Conservation (phyloP, 257 asterid species). For the Sherardia arvensis region DNA sequence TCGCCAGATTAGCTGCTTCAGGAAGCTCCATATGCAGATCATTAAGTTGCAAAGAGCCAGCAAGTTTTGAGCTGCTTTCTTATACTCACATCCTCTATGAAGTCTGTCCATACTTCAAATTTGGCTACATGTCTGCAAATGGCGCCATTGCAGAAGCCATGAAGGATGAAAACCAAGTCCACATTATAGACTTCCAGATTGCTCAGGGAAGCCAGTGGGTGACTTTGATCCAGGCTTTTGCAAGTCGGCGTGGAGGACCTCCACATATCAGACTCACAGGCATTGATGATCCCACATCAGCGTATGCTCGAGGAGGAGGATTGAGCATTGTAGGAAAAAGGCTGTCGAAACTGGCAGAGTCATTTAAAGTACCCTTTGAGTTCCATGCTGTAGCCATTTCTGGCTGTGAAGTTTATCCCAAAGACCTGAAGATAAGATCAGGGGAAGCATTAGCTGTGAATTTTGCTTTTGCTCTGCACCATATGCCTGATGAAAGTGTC, state of each 20-base stretch:
- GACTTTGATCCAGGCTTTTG: conserved; percentile 72
- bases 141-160: conserved; percentile 92
- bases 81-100: conserved; percentile 66
- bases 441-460: conserved; percentile 78
- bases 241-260: conserved; percentile 71
- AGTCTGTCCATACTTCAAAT: conserved; percentile 78
- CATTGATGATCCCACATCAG: conserved; percentile 53
- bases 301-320: conserved; percentile 81
- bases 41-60: conserved; percentile 50
- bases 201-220: conserved; percentile 92
- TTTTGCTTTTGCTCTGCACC: conserved; percentile 70
- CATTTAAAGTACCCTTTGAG: conserved; percentile 65
- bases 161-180: conserved; percentile 60
- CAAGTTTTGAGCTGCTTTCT: conserved; percentile 58
- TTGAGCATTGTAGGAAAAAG: conserved; percentile 54
- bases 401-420: conserved; percentile 22
- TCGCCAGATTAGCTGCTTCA: conserved; percentile 50
- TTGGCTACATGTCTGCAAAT: conserved; percentile 85
- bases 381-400: conserved; percentile 45
- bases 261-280: conserved; percentile 80
- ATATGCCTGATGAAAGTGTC: conserved; percentile 77
- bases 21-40: conserved; percentile 58
- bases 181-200: conserved; percentile 73
- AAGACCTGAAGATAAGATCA: conserved; percentile 32
- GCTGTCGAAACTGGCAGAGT: conserved; percentile 56